Percentiles rank a stretch among this genome's conserved stretches.
Conservation (phyloP, 257 asterid species). For the Leonotis leonurus region DNA sequence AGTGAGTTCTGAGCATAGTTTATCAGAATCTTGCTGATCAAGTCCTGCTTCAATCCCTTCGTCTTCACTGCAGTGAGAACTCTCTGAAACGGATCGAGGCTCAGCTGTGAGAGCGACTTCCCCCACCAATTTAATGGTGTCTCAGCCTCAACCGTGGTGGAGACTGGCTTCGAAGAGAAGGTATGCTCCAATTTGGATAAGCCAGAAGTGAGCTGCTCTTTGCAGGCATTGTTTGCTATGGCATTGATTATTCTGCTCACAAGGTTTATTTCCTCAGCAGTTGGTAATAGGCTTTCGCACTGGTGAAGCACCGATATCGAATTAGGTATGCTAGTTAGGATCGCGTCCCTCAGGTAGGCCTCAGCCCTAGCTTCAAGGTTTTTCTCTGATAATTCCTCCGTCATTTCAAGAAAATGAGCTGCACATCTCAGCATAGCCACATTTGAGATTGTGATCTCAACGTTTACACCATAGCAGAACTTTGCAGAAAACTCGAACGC, state of each 20-base stretch:
- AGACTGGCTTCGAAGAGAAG: conserved; percentile 35
- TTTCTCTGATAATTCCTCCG: conserved; percentile 68
- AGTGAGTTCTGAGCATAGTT: conserved; percentile 75
- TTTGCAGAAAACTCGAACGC: conserved; percentile 89
- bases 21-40: conserved; percentile 66
- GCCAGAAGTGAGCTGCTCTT: conserved; percentile 84
- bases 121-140: conserved; percentile 85
- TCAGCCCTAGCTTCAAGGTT: conserved; percentile 65
- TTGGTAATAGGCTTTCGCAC: conserved; percentile 57
- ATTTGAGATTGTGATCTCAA: conserved; percentile 61
- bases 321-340: conserved; percentile 56
- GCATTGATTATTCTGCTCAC: conserved; percentile 52
- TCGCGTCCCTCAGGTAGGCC: conserved; percentile 42
- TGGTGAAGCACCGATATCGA: conserved; percentile 63
- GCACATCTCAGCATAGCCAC: conserved; percentile 66
- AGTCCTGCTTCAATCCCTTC: conserved; percentile 81
- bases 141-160: conserved; percentile 40
- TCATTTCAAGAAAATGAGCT: conserved; percentile 81
- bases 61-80: conserved; percentile 65
- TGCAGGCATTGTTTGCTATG: conserved; percentile 71
- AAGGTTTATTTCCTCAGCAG: conserved; percentile 55
- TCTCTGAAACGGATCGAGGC: conserved; percentile 69
- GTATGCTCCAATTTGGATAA: conserved; percentile 71
- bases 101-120: conserved; percentile 45
- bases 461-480: conserved; percentile 75